Percentiles rank a stretch among this genome's conserved stretches.
Conservation (phyloP, 2,329 filamentous ascomycete genomes). For the Atkinsonella hypoxylon region DNA sequence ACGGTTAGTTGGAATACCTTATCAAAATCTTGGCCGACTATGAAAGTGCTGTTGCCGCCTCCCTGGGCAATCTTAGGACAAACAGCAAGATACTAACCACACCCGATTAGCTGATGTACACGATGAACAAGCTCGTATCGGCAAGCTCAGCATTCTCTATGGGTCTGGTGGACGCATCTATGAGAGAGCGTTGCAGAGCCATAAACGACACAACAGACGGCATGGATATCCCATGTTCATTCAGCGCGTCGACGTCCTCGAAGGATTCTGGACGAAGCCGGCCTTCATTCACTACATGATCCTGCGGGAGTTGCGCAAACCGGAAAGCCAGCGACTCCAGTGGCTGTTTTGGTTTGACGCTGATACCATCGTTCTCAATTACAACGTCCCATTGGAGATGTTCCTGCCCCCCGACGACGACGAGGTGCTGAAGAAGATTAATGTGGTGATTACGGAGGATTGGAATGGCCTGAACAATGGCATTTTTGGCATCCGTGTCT, state of each 20-base stretch:
- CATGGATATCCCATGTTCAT: slow-evolving; percentile 23
- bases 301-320: slow-evolving; percentile 26
- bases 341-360: slow-evolving; percentile 24
- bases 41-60: too few species aligned
- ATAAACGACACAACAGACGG: slow-evolving; percentile 21
- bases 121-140: slow-evolving; percentile 6
- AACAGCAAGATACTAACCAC: not conserved
- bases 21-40: too few species aligned
- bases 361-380: slow-evolving; percentile 8
- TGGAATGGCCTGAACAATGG: slow-evolving; percentile 6
- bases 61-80: not conserved
- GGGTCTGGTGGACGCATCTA: slow-evolving; percentile 1
- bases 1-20: not conserved
- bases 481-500: slow-evolving; percentile 11
- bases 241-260: slow-evolving; percentile 17
- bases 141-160: slow-evolving; percentile 6
- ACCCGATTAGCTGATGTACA: not conserved
- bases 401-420: slow-evolving; percentile 3
- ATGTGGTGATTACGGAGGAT: slow-evolving; percentile 2
- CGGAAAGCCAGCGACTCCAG: slow-evolving; percentile 22
- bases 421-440: not conserved
- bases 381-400: slow-evolving; percentile 4
- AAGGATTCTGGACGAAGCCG: slow-evolving; percentile 27
- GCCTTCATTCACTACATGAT: slow-evolving; percentile 25
- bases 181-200: slow-evolving; percentile 19